Conservation (phyloP, 345 rosid species). For the Chamaenerion angustifolium region DNA sequence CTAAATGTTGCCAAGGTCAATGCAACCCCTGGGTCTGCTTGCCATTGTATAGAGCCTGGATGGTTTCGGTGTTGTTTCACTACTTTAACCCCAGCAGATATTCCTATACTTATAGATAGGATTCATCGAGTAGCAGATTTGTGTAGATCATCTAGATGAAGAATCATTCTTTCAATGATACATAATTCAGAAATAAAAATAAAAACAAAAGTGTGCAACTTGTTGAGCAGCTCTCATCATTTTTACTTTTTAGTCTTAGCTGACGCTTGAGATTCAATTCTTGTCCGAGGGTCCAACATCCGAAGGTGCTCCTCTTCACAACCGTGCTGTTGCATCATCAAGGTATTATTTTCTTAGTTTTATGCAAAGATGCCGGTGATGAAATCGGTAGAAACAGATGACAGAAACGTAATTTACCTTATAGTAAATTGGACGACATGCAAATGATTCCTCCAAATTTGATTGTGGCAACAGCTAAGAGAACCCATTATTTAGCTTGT, state of each 20-base stretch:
- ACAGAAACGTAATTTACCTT: background rate
- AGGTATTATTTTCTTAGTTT: constrained; percentile 10
- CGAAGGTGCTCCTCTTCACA: constrained; percentile 25
- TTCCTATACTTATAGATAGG: constrained; percentile 48
- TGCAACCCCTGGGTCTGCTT: constrained; percentile 77
- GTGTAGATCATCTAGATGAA: constrained; percentile 24
- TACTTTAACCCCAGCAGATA: constrained; percentile 41
- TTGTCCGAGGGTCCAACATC: constrained; percentile 44
- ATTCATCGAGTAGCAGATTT: constrained; percentile 38
- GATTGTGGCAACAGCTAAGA: too few relatives aligned
- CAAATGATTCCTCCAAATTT: too few relatives aligned
- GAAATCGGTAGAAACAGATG: background rate
- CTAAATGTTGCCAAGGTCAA: constrained; percentile 65
- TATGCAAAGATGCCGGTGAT: background rate
- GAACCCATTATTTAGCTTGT: too few relatives aligned
- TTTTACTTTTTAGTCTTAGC: constrained; percentile 35
- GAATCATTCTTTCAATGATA: background rate
- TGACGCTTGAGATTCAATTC: constrained; percentile 32
- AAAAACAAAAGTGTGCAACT: background rate
- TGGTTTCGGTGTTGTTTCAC: constrained; percentile 94
- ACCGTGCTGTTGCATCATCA: constrained; percentile 34
- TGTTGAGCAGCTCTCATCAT: background rate
- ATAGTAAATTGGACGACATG: too few relatives aligned
- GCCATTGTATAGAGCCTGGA: constrained; percentile 90
- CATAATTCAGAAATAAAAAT: background rate